Percentiles rank a stretch among this genome's conserved stretches.
These are phyloP conservation scores for Dujonia santamariae DNA, from an alignment of 1,139 yeast species.

Conservation along the genomic window DNA sequence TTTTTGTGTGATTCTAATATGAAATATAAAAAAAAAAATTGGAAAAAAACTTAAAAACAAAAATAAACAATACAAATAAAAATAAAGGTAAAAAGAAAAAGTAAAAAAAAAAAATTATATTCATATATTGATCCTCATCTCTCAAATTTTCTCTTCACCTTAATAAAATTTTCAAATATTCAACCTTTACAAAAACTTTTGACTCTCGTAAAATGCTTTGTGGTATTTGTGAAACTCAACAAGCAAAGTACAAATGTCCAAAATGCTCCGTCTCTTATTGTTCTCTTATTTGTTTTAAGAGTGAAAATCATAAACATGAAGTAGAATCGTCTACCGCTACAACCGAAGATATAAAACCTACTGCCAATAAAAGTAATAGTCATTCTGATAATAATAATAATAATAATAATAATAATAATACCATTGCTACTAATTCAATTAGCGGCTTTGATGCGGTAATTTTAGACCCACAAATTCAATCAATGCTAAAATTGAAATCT, in stretches of 20 bases:
- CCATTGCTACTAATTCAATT: neutral
- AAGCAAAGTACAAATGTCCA: conserved; percentile 62
- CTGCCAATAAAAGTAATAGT: too few species aligned
- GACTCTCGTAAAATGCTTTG: too few species aligned
- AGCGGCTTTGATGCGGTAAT: conserved; percentile 15
- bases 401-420: neutral
- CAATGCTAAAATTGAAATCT: conserved; percentile 45
- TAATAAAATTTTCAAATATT: too few species aligned
- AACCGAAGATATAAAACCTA: neutral
- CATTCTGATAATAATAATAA: neutral
- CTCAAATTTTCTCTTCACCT: too few species aligned
- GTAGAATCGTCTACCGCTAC: conserved; percentile 3
- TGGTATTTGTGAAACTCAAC: conserved; percentile 38
- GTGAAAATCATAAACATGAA: conserved; percentile 30
- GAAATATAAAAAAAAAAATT: too few species aligned
- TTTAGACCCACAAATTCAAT: conserved; percentile 36
- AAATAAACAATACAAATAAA: too few species aligned
- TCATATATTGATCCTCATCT: too few species aligned
- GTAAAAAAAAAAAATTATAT: too few species aligned
- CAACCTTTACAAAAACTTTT: too few species aligned
- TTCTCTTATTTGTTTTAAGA: conserved; percentile 57
- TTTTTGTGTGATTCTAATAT: too few species aligned
- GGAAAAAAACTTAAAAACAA: too few species aligned
- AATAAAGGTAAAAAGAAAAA: too few species aligned
- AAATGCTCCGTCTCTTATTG: conserved; percentile 48